A percentile compares a stretch with the other conserved stretches of the same genome.
Conservation (phyloP, 2,329 filamentous ascomycete species). For the Amauroascus niger region DNA sequence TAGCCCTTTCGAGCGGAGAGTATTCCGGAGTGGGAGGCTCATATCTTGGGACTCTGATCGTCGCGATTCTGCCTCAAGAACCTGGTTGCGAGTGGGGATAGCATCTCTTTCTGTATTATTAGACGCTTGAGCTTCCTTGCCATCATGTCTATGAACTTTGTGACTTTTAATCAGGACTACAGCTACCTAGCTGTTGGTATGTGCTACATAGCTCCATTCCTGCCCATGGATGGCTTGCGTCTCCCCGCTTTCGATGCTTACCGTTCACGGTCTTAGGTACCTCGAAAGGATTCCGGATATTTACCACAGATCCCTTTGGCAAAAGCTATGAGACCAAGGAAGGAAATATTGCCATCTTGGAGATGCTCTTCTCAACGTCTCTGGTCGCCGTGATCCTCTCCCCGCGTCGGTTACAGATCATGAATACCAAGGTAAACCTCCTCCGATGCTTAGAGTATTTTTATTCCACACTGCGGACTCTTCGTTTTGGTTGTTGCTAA, state of each 20-base stretch:
- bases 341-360: slow-evolving; percentile 87
- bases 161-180: slow-evolving; percentile 99
- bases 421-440: slow-evolving; percentile 75
- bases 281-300: slow-evolving; percentile 88
- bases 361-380: slow-evolving; percentile 98
- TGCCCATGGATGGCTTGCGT: not conserved
- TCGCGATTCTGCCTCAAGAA: not conserved
- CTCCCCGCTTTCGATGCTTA: slow-evolving; percentile 1
- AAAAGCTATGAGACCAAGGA: slow-evolving; percentile 93
- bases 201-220: slow-evolving; percentile 25
- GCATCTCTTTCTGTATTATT: not conserved
- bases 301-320: slow-evolving; percentile 90
- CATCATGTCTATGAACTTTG: slow-evolving; percentile 81
- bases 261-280: slow-evolving; percentile 53
- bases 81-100: not conserved
- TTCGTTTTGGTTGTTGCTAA: slow-evolving; percentile 15
- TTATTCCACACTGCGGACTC: not conserved
- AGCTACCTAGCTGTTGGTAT: slow-evolving; percentile 89
- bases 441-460: not conserved
- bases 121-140: slow-evolving; percentile 3
- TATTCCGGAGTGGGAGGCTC: not conserved
- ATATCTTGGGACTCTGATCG: not conserved
- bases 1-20: slow-evolving; percentile 3
- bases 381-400: slow-evolving; percentile 89
- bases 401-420: slow-evolving; percentile 83